Conservation (phyloP, 441 rosid genomes). For the Aleurites moluccanus region DNA sequence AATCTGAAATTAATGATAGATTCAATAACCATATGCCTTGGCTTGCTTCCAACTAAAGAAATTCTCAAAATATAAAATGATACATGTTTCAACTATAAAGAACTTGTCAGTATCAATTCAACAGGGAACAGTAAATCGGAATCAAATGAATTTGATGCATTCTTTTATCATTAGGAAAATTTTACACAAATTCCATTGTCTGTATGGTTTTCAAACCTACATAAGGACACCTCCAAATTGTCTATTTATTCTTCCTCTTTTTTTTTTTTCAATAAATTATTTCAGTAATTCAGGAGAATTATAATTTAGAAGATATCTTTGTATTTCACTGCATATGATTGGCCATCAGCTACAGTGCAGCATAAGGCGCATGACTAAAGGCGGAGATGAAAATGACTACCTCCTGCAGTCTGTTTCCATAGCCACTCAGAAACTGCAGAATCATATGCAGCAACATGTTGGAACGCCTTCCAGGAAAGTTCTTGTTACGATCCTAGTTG, state of each 20-base stretch:
- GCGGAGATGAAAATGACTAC: slow-evolving; percentile 33
- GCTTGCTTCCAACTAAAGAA: background rate
- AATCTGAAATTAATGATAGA: no score
- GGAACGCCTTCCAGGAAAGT: slow-evolving; percentile 93
- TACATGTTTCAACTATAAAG: slow-evolving; percentile 9
- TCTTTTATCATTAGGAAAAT: no score
- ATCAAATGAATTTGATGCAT: no score
- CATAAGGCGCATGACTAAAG: background rate
- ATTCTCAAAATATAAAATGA: background rate
- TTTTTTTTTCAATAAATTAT: no score
- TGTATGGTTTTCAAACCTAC: no score
- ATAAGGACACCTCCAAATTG: no score
- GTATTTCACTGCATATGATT: background rate
- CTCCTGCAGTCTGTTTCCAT: slow-evolving; percentile 73
- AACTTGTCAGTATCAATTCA: background rate
- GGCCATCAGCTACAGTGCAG: slow-evolving; percentile 1
- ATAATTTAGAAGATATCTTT: background rate
- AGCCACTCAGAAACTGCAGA: slow-evolving; percentile 96
- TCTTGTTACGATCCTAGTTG: no score
- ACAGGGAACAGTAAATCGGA: no score
- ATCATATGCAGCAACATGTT: slow-evolving; percentile 85
- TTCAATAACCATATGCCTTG: no score
- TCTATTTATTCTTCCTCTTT: no score
- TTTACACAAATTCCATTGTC: no score
- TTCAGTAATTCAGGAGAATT: background rate